Conservation (phyloP, 257 asterid genomes). For the Ajuga chamaepitys region DNA sequence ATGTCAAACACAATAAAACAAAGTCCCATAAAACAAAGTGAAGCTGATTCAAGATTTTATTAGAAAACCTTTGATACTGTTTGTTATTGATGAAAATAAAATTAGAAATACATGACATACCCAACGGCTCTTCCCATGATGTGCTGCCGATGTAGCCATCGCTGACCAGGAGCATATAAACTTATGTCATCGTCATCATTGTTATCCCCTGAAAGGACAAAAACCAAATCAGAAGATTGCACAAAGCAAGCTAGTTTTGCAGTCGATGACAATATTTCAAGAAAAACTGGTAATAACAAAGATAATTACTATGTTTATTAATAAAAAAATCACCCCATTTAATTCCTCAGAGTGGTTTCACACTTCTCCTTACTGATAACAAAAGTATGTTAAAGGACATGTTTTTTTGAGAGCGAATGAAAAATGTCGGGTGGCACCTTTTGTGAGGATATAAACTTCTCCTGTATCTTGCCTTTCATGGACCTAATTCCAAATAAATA, state of each 20-base stretch:
- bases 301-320: not conserved
- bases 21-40: not conserved
- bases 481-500: conserved; percentile 28
- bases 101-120: conserved; percentile 15
- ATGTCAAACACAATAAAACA: not conserved
- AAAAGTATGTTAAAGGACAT: not conserved
- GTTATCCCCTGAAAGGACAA: conserved; percentile 53
- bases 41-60: not conserved
- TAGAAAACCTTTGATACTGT: not conserved
- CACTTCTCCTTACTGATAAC: not conserved
- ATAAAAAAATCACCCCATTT: not conserved
- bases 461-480: conserved; percentile 54
- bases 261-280: not conserved
- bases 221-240: not conserved
- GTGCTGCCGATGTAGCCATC: conserved; percentile 57
- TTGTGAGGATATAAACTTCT: conserved; percentile 64
- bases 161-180: conserved; percentile 61
- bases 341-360: not conserved
- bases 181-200: conserved; percentile 40
- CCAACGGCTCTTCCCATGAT: conserved; percentile 76
- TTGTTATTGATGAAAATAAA: not conserved
- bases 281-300: not conserved
- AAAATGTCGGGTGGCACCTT: conserved; percentile 44
- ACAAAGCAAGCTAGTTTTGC: not conserved
- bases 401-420: not conserved